A percentile compares a stretch with the other conserved stretches of the same genome.
phyloP scores from a whole-genome alignment of 208 protist species.

The Crithidia bombi region DNA sequence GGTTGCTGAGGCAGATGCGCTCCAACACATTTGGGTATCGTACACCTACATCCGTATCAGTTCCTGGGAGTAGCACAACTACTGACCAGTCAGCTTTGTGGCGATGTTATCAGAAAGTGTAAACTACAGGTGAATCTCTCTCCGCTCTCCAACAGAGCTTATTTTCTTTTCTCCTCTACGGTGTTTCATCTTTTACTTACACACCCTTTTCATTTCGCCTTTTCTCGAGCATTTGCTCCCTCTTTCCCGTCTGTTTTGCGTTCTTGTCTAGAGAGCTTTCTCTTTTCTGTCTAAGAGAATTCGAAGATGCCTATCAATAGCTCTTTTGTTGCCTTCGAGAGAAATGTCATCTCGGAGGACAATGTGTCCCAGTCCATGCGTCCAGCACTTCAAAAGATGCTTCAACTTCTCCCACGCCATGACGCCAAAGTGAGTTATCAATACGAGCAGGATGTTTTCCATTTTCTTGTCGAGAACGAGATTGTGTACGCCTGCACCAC shows the following conservation, averaged over 20 bases:
- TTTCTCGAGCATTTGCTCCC: not conserved
- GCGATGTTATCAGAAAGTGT: too few relatives aligned
- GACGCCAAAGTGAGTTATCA: constrained; percentile 84
- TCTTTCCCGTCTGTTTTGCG: too few relatives aligned
- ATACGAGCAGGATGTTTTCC: constrained; percentile 70
- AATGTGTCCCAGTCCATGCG: constrained; percentile 43
- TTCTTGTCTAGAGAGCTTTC: not conserved
- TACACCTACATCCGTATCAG: too few relatives aligned
- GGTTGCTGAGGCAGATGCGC: too few relatives aligned
- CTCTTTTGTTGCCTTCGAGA: constrained; percentile 60
- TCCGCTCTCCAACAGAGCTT: too few relatives aligned
- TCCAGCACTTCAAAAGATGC: constrained; percentile 61
- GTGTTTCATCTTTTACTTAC: not conserved
- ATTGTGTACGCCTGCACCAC: constrained; percentile 81
- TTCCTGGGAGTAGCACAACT: too few relatives aligned
- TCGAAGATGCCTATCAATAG: constrained; percentile 51
- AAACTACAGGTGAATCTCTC: too few relatives aligned
- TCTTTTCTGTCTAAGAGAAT: constrained; percentile 5
- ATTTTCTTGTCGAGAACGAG: constrained; percentile 88
- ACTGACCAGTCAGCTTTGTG: too few relatives aligned
- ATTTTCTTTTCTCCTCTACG: too few relatives aligned
- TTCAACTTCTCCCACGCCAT: constrained; percentile 70
- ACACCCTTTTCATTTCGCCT: not conserved
- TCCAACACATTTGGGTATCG: too few relatives aligned
- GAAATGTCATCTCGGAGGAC: constrained; percentile 54